A percentile compares a stretch with the other conserved stretches of the same genome.
Evolutionary conservation across 1,284 basidiomycete genomes (phyloP).

Genomic region (Cystobasidium sp.): DNA sequence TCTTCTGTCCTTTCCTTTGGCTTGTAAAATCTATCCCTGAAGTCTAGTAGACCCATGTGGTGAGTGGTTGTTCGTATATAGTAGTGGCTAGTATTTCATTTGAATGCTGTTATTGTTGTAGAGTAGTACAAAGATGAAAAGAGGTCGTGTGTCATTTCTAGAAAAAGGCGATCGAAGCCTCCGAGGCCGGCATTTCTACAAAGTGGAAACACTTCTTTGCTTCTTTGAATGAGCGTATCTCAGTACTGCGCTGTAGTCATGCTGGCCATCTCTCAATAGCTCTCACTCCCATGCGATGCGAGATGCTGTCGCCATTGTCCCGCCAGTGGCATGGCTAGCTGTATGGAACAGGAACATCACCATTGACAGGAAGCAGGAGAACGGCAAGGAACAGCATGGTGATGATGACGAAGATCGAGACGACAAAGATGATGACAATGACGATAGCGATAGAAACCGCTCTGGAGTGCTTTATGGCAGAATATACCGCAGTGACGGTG

Average conservation of each 20-base stretch:
- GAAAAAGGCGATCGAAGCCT: too few species aligned
- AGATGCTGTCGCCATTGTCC: conserved; percentile 8
- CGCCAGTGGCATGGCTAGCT: conserved; percentile 25
- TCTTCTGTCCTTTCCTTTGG: not conserved
- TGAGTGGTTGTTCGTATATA: too few species aligned
- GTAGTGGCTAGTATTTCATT: not conserved
- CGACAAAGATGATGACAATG: conserved; percentile 16
- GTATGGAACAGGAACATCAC: conserved; percentile 33
- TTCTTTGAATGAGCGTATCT: too few species aligned
- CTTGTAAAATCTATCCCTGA: not conserved
- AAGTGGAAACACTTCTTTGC: too few species aligned
- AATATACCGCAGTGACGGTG: not conserved
- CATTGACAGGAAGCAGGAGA: conserved; percentile 3
- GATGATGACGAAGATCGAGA: conserved; percentile 1
- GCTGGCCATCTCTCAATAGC: not conserved
- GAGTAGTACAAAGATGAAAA: not conserved
- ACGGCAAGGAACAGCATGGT: not conserved
- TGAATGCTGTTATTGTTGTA: not conserved
- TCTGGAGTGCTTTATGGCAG: conserved; percentile 28
- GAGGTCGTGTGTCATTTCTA: not conserved
- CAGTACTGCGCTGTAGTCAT: not conserved
- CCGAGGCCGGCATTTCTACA: too few species aligned
- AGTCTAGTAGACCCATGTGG: conserved; percentile 1
- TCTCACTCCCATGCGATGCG: conserved; percentile 2
- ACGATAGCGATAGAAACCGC: not conserved